Base-by-base conservation (phyloP, 2,329 filamentous ascomycete genomes). In the Zalaria sp. region DNA sequence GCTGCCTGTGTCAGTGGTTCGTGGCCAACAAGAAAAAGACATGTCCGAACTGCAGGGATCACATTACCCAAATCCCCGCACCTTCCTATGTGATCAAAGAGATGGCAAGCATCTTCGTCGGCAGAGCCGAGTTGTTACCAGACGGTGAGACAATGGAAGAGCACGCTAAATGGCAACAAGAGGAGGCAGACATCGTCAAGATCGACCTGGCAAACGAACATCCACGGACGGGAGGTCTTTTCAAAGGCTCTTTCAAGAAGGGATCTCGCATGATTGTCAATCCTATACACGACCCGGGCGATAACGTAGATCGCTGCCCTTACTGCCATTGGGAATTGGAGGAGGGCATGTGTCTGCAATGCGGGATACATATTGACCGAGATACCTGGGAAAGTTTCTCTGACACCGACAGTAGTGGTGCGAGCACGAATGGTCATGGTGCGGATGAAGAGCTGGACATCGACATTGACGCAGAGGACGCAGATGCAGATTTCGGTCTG, bases 21-120 rank as follows among this genome's bases (percentile, higher is more conserved):
- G 62, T 75, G 35, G 68, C 67, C 49, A 71, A 68, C 46, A 74
- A 70, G 69, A 76, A 72, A 52, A 79, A 78, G 56, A 78, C 77
- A 51, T 83, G 79, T 57, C 79, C 79, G 10, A 77, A 82, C 55
- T 83, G 79, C 55, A 71, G 79, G 45, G 65, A 72, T 3, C 61
- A 66, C 31, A 73, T 82, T 43, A 71, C 65, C 47, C 61, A 71
- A 27, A 63, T 73, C 48, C 79, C 79, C 1, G 73, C 76, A 5
- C 79, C 78, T 26, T 75, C 78, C 34, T 83, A 79, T 53, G 57
- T 81, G 35, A 69, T 83, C 41, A 72, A 78, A 43, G 73, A 81
- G 44, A 70, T 83, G 57, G 75, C 78, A 25, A 67, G 74, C 45
- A 65, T 79, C 47, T 79, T 82, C 57, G 69, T 73, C 34, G 69